phyloP scores from a whole-genome alignment of 2,329 filamentous ascomycete species.

The Diplodia corticola region DNA sequence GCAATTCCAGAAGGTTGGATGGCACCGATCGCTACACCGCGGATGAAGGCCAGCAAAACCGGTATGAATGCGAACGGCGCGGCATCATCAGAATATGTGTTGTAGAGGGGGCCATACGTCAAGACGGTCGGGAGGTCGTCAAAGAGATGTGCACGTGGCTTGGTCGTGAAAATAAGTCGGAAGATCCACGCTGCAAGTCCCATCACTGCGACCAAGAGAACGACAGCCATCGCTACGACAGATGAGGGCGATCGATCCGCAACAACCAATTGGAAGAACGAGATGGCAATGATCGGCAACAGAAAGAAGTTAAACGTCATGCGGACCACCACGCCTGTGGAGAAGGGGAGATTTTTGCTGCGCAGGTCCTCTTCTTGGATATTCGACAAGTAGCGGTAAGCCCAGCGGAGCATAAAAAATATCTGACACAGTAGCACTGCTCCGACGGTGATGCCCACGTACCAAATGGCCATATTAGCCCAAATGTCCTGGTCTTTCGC shows the following conservation, averaged over 20 bases:
- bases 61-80: slow-evolving; percentile 88
- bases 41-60: slow-evolving; percentile 78
- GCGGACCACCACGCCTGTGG: slow-evolving; percentile 60
- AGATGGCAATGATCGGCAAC: slow-evolving; percentile 80
- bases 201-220: slow-evolving; percentile 72
- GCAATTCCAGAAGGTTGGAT: slow-evolving; percentile 91
- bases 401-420: slow-evolving; percentile 75
- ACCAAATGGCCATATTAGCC: slow-evolving; percentile 91
- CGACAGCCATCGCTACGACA: slow-evolving; percentile 70
- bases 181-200: slow-evolving; percentile 77
- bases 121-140: slow-evolving; percentile 90
- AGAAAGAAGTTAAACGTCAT: slow-evolving; percentile 92
- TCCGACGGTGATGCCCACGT: slow-evolving; percentile 71
- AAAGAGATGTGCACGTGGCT: slow-evolving; percentile 83
- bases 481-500: slow-evolving; percentile 75
- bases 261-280: slow-evolving; percentile 87
- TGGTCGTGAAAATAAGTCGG: slow-evolving; percentile 74
- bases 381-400: slow-evolving; percentile 68
- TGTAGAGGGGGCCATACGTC: slow-evolving; percentile 90
- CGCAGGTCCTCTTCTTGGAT: slow-evolving; percentile 83
- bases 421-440: slow-evolving; percentile 71
- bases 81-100: slow-evolving; percentile 93
- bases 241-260: slow-evolving; percentile 66
- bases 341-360: slow-evolving; percentile 87
- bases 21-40: slow-evolving; percentile 87